Base-by-base conservation (phyloP, 441 rosid genomes). In the Gossypium davidsonii region DNA sequence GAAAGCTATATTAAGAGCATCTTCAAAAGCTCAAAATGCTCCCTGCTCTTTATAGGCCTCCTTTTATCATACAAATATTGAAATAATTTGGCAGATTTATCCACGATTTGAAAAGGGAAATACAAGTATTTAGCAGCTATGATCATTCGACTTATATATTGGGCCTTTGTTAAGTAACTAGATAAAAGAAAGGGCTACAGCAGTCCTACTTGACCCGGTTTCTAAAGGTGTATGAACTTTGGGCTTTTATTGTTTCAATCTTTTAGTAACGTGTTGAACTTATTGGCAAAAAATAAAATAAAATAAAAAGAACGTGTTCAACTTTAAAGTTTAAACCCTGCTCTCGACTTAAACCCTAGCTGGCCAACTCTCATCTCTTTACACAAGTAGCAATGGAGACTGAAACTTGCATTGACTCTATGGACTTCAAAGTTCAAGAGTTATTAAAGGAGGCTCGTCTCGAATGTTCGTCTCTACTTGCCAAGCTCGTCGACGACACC, bases 371-470 rank as follows among this genome's bases (percentile, higher is more conserved):
- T 31, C 17, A 1, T 28, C 60, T 17, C 44, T 31, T 51, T 18
- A 4, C 48, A 8, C n/a, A 15, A 68, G 26, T 51, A 11, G 53
- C 64, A 56, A 70, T 70, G 73, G 73, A 34, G 52, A 34, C 52
- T 12, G 80, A 67, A 20, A 11, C 82, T 14, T 72, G 17, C 17
- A 18, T 72, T 14, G 89, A 87, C 57, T 76, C 93, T 3, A 81
- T 86, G 80, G 89, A 79, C 67, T 72, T 72, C 68, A 92, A 89
- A 81, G 82, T 88, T 3, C 76, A 75, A 0, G 87, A 89, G 79
- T 77, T 94, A 82, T 76, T 94, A 3, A 89, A 94, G 81, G 98
- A 91, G 77, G 92, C 88, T 23, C 85, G 82, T 37, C 55, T 92
- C 25, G 86, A 83, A 8, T 72, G 79, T 74, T 74, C 83, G 6